Percentiles rank a stretch among this genome's conserved stretches.
These are phyloP conservation scores for Akanthomyces uredinophilus DNA, from an alignment of 2,329 filamentous ascomycete species.

Conservation along the genomic window DNA sequence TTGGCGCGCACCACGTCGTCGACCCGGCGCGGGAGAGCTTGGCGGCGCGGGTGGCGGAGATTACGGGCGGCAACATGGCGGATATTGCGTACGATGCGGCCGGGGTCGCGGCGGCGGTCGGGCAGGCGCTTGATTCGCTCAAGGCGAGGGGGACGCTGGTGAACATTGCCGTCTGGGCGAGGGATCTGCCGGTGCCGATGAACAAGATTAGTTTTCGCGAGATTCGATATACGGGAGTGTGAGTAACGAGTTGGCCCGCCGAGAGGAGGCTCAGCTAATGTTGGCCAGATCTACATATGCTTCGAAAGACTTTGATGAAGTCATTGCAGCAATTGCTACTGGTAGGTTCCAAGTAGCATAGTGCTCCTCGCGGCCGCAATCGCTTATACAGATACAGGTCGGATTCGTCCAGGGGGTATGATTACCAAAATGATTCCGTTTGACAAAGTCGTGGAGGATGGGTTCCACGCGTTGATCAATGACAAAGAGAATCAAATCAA, in stretches of 20 bases:
- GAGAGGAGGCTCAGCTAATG: slow-evolving; percentile 20
- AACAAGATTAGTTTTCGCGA: slow-evolving; percentile 22
- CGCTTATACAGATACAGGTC: slow-evolving; percentile 28
- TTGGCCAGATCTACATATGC: slow-evolving; percentile 4
- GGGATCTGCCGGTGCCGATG: slow-evolving; percentile 40
- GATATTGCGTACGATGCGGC: slow-evolving; percentile 60
- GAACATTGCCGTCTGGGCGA: slow-evolving; percentile 63
- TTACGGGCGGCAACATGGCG: slow-evolving; percentile 46
- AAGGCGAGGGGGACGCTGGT: slow-evolving; percentile 52
- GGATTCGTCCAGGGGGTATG: slow-evolving; percentile 50
- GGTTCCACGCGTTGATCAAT: slow-evolving; percentile 50
- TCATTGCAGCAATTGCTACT: slow-evolving; percentile 45
- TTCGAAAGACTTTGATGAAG: slow-evolving; percentile 47
- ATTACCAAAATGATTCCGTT: slow-evolving; percentile 55
- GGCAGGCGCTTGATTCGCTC: slow-evolving; percentile 42
- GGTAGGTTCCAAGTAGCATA: slow-evolving; percentile 17
- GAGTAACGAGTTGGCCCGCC: slow-evolving; percentile 14
- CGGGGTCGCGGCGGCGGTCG: slow-evolving; percentile 48
- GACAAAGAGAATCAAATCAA: slow-evolving; percentile 60
- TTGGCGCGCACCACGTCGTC: slow-evolving; percentile 41
- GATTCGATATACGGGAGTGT: slow-evolving; percentile 22
- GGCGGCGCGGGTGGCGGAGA: slow-evolving; percentile 36
- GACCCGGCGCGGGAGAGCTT: slow-evolving; percentile 41
- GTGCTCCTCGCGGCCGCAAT: not conserved
- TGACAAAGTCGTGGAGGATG: slow-evolving; percentile 51